These are phyloP conservation scores for Fusarium sp. DNA, from an alignment of 2,329 filamentous ascomycete genomes.

Conservation along the genomic window DNA sequence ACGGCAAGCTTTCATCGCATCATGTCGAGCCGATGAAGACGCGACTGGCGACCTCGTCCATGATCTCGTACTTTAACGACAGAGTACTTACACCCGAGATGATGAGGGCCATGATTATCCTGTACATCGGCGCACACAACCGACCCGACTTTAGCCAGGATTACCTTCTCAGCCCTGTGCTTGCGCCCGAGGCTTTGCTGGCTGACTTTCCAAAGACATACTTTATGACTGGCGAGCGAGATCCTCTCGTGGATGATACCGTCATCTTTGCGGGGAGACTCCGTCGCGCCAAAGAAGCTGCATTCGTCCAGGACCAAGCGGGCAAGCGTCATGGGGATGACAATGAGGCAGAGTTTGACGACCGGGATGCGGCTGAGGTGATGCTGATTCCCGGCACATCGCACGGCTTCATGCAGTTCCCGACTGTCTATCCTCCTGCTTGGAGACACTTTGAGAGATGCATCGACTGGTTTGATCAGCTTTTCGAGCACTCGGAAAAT, in stretches of 20 bases:
- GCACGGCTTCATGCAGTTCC: conserved; percentile 95
- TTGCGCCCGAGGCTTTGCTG: conserved; percentile 85
- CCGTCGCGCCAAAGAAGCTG: conserved; percentile 76
- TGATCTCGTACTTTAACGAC: conserved; percentile 98
- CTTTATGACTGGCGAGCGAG: conserved; percentile 92
- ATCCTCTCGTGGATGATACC: conserved; percentile 95
- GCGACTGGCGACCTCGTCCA: conserved; percentile 91
- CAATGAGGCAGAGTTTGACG: conserved; percentile 51
- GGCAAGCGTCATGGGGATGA: conserved; percentile 14
- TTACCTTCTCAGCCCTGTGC: conserved; percentile 87
- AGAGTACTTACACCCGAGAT: conserved; percentile 94
- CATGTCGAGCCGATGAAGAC: conserved; percentile 73
- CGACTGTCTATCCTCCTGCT: conserved; percentile 84
- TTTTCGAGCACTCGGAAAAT: conserved; percentile 67
- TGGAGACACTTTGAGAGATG: conserved; percentile 87
- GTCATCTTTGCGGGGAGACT: conserved; percentile 93
- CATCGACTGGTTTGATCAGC: conserved; percentile 81
- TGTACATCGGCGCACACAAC: conserved; percentile 94
- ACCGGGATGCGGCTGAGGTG: conserved; percentile 69
- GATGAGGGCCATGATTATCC: conserved; percentile 99
- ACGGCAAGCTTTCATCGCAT: conserved; percentile 54
- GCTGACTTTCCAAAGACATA: conserved; percentile 92
- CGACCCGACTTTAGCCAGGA: conserved; percentile 92
- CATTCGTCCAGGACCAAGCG: conserved; percentile 29
- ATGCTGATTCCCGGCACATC: conserved; percentile 86